These are phyloP conservation scores for Massarina eburnea DNA, from an alignment of 2,329 filamentous ascomycete genomes.

Conservation along the genomic window DNA sequence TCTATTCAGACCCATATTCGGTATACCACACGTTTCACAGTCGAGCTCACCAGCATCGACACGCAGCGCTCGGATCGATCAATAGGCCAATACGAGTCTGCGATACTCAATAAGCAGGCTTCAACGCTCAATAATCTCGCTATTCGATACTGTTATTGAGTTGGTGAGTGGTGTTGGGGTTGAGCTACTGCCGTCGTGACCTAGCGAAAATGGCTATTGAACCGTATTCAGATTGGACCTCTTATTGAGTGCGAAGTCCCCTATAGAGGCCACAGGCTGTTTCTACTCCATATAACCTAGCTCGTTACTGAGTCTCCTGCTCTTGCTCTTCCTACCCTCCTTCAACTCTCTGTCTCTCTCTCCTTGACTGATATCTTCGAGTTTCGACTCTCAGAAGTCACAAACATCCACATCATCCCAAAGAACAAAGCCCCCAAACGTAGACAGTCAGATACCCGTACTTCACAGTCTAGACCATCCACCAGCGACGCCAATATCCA, in stretches of 20 bases:
- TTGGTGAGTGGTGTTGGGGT: neutral
- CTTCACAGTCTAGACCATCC: neutral
- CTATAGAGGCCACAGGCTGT: neutral
- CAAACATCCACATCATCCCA: neutral
- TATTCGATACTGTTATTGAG: constrained; percentile 3
- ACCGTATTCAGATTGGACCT: constrained; percentile 5
- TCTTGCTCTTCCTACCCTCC: neutral
- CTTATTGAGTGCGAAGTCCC: neutral
- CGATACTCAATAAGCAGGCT: neutral
- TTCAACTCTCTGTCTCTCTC: neutral
- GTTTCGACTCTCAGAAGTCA: neutral
- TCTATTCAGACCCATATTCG: constrained; percentile 39
- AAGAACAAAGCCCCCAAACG: neutral
- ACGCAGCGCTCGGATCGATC: neutral
- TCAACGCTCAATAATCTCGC: constrained; percentile 8
- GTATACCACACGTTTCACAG: constrained; percentile 19
- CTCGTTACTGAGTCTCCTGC: neutral
- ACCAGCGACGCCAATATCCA: neutral
- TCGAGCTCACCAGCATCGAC: constrained; percentile 1
- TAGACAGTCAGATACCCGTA: neutral
- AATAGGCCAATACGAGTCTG: neutral
- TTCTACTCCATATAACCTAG: neutral
- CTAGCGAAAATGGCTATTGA: constrained; percentile 8
- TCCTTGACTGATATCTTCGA: neutral
- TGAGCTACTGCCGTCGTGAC: neutral